These are phyloP conservation scores for Chionographis japonica DNA, from an alignment of 106 monocot species.

Conservation along the genomic window DNA sequence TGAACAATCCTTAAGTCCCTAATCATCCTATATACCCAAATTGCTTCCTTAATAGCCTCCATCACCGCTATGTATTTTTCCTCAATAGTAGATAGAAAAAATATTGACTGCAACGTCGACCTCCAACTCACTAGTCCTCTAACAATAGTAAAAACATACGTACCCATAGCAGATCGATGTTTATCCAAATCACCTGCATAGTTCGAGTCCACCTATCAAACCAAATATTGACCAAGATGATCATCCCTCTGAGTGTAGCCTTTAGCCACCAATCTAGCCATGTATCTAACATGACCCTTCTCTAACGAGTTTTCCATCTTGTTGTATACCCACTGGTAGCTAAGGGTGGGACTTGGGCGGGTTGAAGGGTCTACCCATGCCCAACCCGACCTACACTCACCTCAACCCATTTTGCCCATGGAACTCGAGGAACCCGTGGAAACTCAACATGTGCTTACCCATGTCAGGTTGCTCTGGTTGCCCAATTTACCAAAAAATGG, in stretches of 20 bases:
- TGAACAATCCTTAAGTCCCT: not conserved
- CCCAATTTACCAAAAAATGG: too few relatives aligned
- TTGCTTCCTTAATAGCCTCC: not conserved
- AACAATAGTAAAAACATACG: not conserved
- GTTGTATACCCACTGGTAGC: not conserved
- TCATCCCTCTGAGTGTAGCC: not conserved
- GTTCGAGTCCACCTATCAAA: not conserved
- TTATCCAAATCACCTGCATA: conserved; percentile 2
- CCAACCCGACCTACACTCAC: too few relatives aligned
- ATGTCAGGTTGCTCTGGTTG: too few relatives aligned
- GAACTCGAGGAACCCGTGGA: too few relatives aligned
- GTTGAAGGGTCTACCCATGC: too few relatives aligned
- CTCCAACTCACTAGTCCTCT: not conserved
- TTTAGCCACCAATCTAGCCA: not conserved
- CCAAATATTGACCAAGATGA: not conserved
- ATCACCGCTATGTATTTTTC: not conserved
- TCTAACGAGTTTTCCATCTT: not conserved
- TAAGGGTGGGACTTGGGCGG: too few relatives aligned
- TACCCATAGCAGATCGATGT: not conserved
- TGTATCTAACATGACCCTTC: not conserved
- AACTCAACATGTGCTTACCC: too few relatives aligned
- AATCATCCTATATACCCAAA: not conserved
- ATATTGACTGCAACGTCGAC: too few relatives aligned
- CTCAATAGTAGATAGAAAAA: not conserved
- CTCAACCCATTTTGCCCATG: too few relatives aligned